phyloP scores from a whole-genome alignment of 2,329 filamentous ascomycete species.

The Pseudogymnoascus sp. region DNA sequence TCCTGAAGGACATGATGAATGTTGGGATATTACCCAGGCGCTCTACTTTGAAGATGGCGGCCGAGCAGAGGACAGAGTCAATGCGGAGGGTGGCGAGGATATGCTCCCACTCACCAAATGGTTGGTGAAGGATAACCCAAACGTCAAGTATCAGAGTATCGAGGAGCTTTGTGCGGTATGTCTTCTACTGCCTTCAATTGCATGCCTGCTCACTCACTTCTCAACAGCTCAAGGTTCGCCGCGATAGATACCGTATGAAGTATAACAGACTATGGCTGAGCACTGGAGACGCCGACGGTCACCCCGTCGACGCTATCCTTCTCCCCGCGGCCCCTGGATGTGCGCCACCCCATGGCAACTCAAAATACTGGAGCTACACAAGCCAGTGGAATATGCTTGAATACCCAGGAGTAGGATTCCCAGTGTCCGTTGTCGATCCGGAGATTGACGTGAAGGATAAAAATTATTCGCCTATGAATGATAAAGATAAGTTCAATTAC shows the following conservation, averaged over 20 bases:
- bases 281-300: constrained; percentile 14
- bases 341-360: constrained; percentile 40
- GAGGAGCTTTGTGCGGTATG: constrained; percentile 13
- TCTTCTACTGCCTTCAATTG: neutral
- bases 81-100: constrained; percentile 16
- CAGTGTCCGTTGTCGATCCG: constrained; percentile 32
- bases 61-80: constrained; percentile 9
- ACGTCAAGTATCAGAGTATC: constrained; percentile 12
- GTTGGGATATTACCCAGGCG: constrained; percentile 37
- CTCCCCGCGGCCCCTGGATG: constrained; percentile 47
- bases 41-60: constrained; percentile 16
- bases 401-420: constrained; percentile 52
- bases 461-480: constrained; percentile 24
- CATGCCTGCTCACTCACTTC: neutral
- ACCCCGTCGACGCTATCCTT: constrained; percentile 34
- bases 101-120: constrained; percentile 16
- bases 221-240: constrained; percentile 16
- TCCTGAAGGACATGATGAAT: constrained; percentile 42
- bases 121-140: constrained; percentile 13
- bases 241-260: constrained; percentile 15
- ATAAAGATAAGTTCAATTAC: constrained; percentile 18
- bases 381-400: constrained; percentile 58
- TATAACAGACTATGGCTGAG: constrained; percentile 16
- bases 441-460: constrained; percentile 16
- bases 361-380: constrained; percentile 53